Percentiles rank a stretch among this genome's conserved stretches.
Evolutionary conservation across 2,329 filamentous ascomycete species (phyloP).

Genomic region (Penicillium decumbens): DNA sequence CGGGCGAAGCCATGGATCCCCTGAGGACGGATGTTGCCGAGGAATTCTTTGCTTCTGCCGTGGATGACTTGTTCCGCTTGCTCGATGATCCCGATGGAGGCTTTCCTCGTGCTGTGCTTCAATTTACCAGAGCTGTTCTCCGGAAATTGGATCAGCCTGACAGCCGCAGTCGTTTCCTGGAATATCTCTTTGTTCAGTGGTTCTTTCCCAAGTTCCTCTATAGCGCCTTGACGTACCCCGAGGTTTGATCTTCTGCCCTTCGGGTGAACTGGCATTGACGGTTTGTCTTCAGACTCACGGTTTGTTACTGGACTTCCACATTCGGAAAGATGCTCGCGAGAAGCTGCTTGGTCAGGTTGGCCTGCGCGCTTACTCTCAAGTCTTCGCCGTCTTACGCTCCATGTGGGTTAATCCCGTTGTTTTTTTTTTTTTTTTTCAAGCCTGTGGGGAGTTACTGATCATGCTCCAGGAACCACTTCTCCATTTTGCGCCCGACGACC

Average conservation of each 20-base stretch:
- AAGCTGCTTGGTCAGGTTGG: slow-evolving; percentile 70
- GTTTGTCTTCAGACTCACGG: slow-evolving; percentile 49
- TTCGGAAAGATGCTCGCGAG: slow-evolving; percentile 83
- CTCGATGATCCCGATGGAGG: slow-evolving; percentile 83
- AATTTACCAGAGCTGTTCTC: slow-evolving; percentile 78
- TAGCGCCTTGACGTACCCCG: slow-evolving; percentile 79
- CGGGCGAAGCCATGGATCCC: slow-evolving; percentile 60
- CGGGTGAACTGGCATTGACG: slow-evolving; percentile 17
- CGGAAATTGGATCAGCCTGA: slow-evolving; percentile 66
- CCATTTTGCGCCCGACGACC: slow-evolving; percentile 32
- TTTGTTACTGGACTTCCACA: slow-evolving; percentile 80
- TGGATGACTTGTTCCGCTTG: slow-evolving; percentile 75
- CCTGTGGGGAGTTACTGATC: slow-evolving; percentile 26
- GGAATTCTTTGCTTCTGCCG: slow-evolving; percentile 80
- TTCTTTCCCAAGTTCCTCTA: slow-evolving; percentile 84
- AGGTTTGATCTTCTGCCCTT: slow-evolving; percentile 50
- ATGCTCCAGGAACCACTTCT: slow-evolving; percentile 32
- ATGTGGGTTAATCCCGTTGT: slow-evolving; percentile 51
- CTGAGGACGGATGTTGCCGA: slow-evolving; percentile 79
- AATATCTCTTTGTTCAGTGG: slow-evolving; percentile 85
- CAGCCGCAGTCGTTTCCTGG: slow-evolving; percentile 68
- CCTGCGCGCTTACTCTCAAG: slow-evolving; percentile 71
- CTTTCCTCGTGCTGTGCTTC: slow-evolving; percentile 78
- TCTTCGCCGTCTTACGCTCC: slow-evolving; percentile 67
- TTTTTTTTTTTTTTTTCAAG: slow-evolving; percentile 18